phyloP scores from a whole-genome alignment of 768 basidiomycete genomes.

The Lentinus tigrinus region DNA sequence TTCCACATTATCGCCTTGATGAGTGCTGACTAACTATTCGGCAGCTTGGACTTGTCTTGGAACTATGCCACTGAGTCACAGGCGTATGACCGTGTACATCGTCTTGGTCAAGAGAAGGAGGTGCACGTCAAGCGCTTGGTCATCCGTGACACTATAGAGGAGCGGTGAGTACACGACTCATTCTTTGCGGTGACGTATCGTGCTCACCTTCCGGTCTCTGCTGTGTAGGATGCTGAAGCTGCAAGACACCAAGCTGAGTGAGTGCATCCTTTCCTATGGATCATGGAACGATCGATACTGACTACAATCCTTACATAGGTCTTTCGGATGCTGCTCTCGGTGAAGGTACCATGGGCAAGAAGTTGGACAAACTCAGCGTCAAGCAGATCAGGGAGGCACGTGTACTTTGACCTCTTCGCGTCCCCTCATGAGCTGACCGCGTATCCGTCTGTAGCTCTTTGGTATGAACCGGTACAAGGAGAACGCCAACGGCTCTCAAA shows the following conservation, averaged over 20 bases:
- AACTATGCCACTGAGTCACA: constrained; percentile 72
- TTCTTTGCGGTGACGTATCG: neutral
- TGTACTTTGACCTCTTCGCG: neutral
- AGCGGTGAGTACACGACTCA: constrained; percentile 46
- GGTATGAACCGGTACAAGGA: constrained; percentile 12
- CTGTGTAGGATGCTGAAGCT: constrained; percentile 60
- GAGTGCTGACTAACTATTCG: neutral
- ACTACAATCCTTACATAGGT: constrained; percentile 27
- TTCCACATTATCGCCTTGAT: neutral
- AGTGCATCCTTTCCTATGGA: constrained; percentile 10
- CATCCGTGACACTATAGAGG: constrained; percentile 70
- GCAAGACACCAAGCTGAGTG: constrained; percentile 65
- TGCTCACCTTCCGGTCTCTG: neutral
- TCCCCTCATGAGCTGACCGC: neutral
- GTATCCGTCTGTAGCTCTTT: constrained; percentile 7
- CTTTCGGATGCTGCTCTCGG: constrained; percentile 70
- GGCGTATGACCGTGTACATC: constrained; percentile 60
- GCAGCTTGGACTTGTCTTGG: constrained; percentile 72
- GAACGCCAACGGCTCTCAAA: neutral
- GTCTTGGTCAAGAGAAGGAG: constrained; percentile 68
- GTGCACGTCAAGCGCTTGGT: constrained; percentile 69
- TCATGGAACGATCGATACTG: neutral
- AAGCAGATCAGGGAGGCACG: constrained; percentile 64
- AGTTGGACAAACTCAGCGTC: constrained; percentile 65
- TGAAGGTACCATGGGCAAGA: constrained; percentile 55